Evolutionary conservation across 2,329 filamentous ascomycete species (phyloP).

Genomic region (Xylogone sp.): DNA sequence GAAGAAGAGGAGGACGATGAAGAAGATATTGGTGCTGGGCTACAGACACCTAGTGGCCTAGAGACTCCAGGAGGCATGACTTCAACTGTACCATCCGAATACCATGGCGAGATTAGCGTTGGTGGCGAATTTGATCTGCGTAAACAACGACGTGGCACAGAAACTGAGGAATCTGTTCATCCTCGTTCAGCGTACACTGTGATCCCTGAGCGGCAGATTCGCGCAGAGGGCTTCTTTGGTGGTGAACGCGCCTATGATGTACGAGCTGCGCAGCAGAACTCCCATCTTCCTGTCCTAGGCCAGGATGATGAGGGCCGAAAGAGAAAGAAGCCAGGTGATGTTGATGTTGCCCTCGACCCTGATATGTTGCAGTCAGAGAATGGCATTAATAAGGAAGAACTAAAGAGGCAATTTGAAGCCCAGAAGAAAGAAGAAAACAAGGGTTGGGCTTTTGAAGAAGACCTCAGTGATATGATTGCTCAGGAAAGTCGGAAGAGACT

Average conservation of each 20-base stretch:
- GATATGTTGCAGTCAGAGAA: constrained; percentile 73
- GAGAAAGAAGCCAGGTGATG: constrained; percentile 92
- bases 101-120: constrained; percentile 70
- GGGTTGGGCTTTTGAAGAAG: constrained; percentile 75
- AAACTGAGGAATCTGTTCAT: constrained; percentile 75
- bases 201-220: constrained; percentile 81
- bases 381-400: constrained; percentile 78
- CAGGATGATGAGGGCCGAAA: constrained; percentile 74
- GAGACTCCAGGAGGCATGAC: constrained; percentile 79
- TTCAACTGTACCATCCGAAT: constrained; percentile 78
- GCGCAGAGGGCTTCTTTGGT: constrained; percentile 91
- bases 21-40: constrained; percentile 59
- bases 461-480: constrained; percentile 93
- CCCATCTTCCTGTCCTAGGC: constrained; percentile 69
- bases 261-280: constrained; percentile 48
- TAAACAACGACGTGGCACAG: constrained; percentile 78
- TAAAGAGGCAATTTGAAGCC: constrained; percentile 76
- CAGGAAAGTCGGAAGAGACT: constrained; percentile 87
- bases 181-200: constrained; percentile 84
- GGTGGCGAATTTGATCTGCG: constrained; percentile 87
- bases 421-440: constrained; percentile 60
- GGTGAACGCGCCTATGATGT: constrained; percentile 93
- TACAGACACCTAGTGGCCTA: constrained; percentile 71
- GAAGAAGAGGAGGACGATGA: constrained; percentile 63
- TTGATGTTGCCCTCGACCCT: constrained; percentile 88